Base-by-base conservation (phyloP, 345 rosid species). In the Excoecaria cochinchinensis region DNA sequence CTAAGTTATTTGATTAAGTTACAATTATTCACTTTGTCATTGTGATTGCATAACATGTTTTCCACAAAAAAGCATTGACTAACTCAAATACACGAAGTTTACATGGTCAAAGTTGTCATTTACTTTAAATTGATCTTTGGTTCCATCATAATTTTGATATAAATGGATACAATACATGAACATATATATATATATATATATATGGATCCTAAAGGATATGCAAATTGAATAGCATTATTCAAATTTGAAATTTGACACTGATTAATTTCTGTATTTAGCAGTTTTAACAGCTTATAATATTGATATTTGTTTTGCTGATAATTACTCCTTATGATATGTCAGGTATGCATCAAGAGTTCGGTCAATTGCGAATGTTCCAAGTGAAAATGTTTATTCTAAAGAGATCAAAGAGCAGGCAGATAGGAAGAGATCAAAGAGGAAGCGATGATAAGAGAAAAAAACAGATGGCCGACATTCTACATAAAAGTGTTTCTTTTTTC, bases 351-450 rank as follows among this genome's bases (percentile, higher is more conserved):
- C 99, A 62, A 89, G 99, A 77, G 99, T 95, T 64, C 85, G 97
- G 60, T 87, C 96, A 17, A 93, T 93, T 25, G 89, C 90, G 71
- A 95, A 95, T 81, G 99, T 93, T 79, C 93, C 98, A 7, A 91
- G 88, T 83, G 91, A 91, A 84, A 91, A 95, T 78, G 77, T 93
- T 42, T 86, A 91, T 4, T 91, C 99, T 0, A 95, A 93, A 84
- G 98, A 95, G 76, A 89, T 95, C 97, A 95, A 91, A 74, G 96
- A 91, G 79, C 99, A 93, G 82, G 98, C 99, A 0, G 98, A 94
- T 8, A 88, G 79, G 80, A 92, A 71, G 98, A 93, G 77, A 90
- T 95, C 76, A 92, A 87, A 78, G 97, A 91, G 22, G 90, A 90
- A 57, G n/a, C 86, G 86, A 55, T 70, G 0, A 62, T 39, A 47